These are phyloP conservation scores for Fraxinus baroniana DNA, from an alignment of 305 asterid genomes.

Conservation along the genomic window DNA sequence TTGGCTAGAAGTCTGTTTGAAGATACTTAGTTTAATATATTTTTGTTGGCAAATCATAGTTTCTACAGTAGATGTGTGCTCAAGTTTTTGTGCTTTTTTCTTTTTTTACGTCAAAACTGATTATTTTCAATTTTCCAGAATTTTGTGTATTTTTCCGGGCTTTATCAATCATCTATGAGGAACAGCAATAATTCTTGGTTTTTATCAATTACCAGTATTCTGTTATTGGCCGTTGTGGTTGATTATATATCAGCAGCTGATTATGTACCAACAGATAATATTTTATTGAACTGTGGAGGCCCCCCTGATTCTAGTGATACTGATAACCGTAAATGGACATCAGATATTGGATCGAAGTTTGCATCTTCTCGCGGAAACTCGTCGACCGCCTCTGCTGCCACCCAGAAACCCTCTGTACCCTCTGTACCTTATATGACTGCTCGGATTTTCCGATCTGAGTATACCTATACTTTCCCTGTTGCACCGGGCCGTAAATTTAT, in stretches of 20 bases:
- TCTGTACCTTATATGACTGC: slow-evolving; percentile 79
- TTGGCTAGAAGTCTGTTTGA: background rate
- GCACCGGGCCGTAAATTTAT: slow-evolving; percentile 73
- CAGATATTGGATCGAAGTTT: slow-evolving; percentile 70
- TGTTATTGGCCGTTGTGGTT: slow-evolving; percentile 29
- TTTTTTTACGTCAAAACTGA: background rate
- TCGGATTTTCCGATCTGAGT: slow-evolving; percentile 62
- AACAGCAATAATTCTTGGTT: background rate
- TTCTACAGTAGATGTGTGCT: background rate
- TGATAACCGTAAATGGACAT: slow-evolving; percentile 71
- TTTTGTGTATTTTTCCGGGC: background rate
- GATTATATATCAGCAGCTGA: slow-evolving; percentile 47
- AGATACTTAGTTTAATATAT: background rate
- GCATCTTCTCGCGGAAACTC: slow-evolving; percentile 46
- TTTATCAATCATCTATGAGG: background rate
- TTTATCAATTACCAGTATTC: slow-evolving; percentile 18
- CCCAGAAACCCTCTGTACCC: slow-evolving; percentile 77
- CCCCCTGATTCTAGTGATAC: slow-evolving; percentile 56
- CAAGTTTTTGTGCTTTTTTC: background rate
- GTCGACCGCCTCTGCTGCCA: slow-evolving; percentile 48
- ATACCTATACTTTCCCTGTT: slow-evolving; percentile 79
- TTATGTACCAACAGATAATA: slow-evolving; percentile 66
- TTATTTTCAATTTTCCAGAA: slow-evolving; percentile 17
- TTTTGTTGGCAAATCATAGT: background rate
- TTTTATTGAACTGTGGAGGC: slow-evolving; percentile 79